Percentiles rank a stretch among this genome's conserved stretches.
Conservation (phyloP, 2,329 filamentous ascomycete species). For the Pyrenochaeta sp. region DNA sequence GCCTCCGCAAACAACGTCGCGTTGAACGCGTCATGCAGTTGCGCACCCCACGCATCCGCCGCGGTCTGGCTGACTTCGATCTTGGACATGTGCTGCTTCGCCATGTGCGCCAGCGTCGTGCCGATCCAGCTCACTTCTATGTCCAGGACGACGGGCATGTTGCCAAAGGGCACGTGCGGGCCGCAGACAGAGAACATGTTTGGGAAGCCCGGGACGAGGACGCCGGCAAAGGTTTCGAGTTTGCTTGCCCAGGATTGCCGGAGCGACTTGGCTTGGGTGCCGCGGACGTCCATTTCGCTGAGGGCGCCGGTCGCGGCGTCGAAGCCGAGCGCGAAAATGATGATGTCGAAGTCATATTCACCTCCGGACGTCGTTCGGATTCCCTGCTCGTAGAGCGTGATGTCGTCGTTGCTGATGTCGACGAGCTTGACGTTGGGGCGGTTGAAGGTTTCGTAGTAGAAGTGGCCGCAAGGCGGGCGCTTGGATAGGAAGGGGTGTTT, state of each 20-base stretch:
- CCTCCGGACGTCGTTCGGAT: not conserved
- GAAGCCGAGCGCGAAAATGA: not conserved
- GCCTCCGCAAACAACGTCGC: not conserved
- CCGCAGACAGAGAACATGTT: slow-evolving; percentile 47
- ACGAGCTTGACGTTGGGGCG: not conserved
- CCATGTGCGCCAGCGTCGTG: no score
- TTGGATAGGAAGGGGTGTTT: not conserved
- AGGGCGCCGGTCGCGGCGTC: not conserved
- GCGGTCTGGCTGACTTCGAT: no score
- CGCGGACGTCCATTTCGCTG: not conserved
- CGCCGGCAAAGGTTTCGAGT: slow-evolving; percentile 31
- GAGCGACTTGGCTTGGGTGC: not conserved
- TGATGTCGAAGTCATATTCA: not conserved
- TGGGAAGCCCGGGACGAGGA: slow-evolving; percentile 34
- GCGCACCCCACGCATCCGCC: no score
- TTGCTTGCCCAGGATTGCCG: not conserved
- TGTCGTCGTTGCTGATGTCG: not conserved
- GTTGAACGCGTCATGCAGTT: no score
- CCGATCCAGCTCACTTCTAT: slow-evolving; percentile 3
- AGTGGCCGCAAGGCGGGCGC: not conserved
- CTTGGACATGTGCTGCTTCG: no score
- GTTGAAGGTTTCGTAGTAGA: slow-evolving; percentile 1
- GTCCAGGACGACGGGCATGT: slow-evolving; percentile 33
- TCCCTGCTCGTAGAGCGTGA: not conserved
- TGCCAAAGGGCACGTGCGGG: slow-evolving; percentile 47